Base-by-base conservation (phyloP, 306 rosid genomes). In the Astragalus glycyphyllos region DNA sequence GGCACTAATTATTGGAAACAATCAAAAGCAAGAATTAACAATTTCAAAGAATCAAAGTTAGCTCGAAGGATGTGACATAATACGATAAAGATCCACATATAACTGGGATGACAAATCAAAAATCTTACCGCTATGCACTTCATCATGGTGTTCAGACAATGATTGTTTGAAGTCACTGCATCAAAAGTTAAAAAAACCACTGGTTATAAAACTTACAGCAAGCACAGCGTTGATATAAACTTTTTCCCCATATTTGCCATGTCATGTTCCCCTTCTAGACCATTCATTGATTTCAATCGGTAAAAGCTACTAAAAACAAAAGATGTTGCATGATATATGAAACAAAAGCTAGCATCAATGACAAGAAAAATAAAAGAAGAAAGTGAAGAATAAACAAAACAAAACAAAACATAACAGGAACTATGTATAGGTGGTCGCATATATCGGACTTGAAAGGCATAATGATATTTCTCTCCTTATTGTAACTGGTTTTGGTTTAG, bases 41-140 rank as follows among this genome's bases (percentile, higher is more conserved):
- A 57, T 14, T 37, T 49, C 45, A 35, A 15, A 34, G 34, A 64
- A 58, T 69, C 37, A 48, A 6, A 38, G 10, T 9, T 58, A 35
- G 31, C 16, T 53, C 20, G 35, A 61, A 35, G 44, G 65, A 60
- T 60, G 46, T 58, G 31, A 37, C 35, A 47, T 26, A 8, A 51
- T 38, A 55, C 35, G 34, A 53, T 70, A 50, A 51, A 31, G 44
- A 78, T 6, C 23, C 17, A 23, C 13, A 57, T 42, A 23, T 31
- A 48, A 63, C 37, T 13, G 56, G 56, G 56, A 73, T 3, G 37
- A 26, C n/a, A 55, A 23, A 57, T 47, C 69, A 51, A 77, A 82
- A 76, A 51, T 66, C 94, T 86, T 81, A 94, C 99, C 69, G 90
- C 86, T 82, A 94, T 91, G 86, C 99, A 94, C 88, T 87, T 89